Evolutionary conservation across 1,284 basidiomycete genomes (phyloP), one percentile per base, ranked within the genome.

Genomic region (Filobasidium uniguttulatum): DNA sequence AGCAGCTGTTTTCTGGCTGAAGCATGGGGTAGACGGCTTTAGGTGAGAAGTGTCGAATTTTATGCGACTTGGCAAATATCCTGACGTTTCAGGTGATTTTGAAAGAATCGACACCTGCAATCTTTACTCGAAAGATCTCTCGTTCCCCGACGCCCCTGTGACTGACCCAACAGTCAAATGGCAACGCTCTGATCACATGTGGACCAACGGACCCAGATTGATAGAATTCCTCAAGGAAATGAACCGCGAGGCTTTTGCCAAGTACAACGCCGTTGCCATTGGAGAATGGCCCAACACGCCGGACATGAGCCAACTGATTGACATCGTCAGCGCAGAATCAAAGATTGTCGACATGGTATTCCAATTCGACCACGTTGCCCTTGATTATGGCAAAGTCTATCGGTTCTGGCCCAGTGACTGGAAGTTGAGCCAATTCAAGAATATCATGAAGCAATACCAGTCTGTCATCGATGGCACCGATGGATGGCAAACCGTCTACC

Each of bases 191-290:
- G 72, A 70, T 41, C 65, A 71, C 57, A 65, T 77, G 54, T 80
- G 73, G 51, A 76, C 75, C 17, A 81, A 81, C 56, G 78, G 81
- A 1, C 80, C 80, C 5, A 69, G 71, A 8, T 77, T 83, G 1
- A 80, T 83, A 60, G 77, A 81, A 54, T 85, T 75, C 56, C 62
- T 86, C 38, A 72, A 76, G 55, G 78, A 85, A 66, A 82, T 83
- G 80, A 64, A 78, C 52, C 49, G 60, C 22, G 71, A 77, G 58
- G 78, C 82, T 15, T 55, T 55, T 28, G 14, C 41, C 8, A 48
- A 49, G 29, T 52, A 49, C 44, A 45, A 45, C 25, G 55, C 43
- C 36, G 53, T 50, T 25, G 2, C 70, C 81, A 19, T 76, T 75
- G 30, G 78, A 77, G 59, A 53, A 77, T 71, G 31, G 37, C 25